Conservation (phyloP, 768 basidiomycete genomes). For the Lactifluus volemus region DNA sequence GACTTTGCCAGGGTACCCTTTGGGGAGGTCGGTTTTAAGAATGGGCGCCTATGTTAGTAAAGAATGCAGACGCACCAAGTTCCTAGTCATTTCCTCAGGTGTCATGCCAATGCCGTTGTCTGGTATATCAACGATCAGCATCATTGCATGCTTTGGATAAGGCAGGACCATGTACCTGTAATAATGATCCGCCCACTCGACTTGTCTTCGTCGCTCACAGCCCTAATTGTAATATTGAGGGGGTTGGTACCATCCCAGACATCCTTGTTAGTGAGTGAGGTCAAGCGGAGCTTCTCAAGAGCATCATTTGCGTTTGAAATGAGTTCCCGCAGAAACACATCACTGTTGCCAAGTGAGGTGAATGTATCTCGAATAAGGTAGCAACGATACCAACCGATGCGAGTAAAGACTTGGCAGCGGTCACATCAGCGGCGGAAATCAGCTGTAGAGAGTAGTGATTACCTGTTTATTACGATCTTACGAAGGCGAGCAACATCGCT, state of each 20-base stretch:
- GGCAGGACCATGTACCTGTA: constrained; percentile 39
- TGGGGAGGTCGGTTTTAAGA: neutral
- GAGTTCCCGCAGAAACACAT: constrained; percentile 82
- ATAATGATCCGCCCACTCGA: constrained; percentile 66
- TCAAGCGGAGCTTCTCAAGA: constrained; percentile 86
- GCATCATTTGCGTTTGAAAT: constrained; percentile 96
- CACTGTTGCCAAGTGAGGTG: constrained; percentile 33
- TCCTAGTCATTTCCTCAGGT: constrained; percentile 76
- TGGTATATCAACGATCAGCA: constrained; percentile 23
- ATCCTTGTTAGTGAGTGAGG: constrained; percentile 66
- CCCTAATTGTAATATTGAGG: constrained; percentile 86
- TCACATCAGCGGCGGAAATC: constrained; percentile 15
- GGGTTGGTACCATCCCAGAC: constrained; percentile 54
- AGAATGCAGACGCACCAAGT: constrained; percentile 34
- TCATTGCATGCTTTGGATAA: neutral
- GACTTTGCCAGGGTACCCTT: constrained; percentile 93
- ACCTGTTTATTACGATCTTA: constrained; percentile 90
- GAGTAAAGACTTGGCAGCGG: constrained; percentile 59
- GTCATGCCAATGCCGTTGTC: constrained; percentile 98
- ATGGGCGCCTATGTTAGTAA: neutral
- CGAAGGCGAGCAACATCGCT: constrained; percentile 90
- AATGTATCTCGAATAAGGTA: neutral
- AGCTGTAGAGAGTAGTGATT: neutral
- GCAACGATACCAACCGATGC: constrained; percentile 46
- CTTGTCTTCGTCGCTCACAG: constrained; percentile 58